These are phyloP conservation scores for Mortierella sp. DNA, from an alignment of 371 early-diverging fungal genomes.

Conservation along the genomic window DNA sequence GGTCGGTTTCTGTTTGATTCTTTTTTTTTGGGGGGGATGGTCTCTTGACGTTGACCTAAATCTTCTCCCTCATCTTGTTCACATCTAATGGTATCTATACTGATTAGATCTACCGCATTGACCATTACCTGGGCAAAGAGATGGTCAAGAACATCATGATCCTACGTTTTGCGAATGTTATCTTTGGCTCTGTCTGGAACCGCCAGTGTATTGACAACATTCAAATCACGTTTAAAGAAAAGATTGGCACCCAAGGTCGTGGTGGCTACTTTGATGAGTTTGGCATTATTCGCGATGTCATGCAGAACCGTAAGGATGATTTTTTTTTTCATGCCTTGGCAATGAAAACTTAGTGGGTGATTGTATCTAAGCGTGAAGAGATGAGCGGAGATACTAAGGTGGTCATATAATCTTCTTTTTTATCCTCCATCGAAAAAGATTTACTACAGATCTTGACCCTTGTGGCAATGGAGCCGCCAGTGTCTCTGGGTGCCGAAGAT, in stretches of 20 bases:
- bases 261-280: conserved; percentile 99
- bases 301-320: conserved; percentile 90
- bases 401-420: not conserved
- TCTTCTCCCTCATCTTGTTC: not conserved
- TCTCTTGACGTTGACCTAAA: not conserved
- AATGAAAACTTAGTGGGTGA: no score
- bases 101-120: conserved; percentile 92
- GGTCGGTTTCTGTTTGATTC: conserved; percentile 55
- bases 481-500: conserved; percentile 86
- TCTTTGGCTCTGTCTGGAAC: conserved; percentile 95
- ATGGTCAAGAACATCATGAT: conserved; percentile 98
- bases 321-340: not conserved
- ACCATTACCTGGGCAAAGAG: conserved; percentile 99
- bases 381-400: not conserved
- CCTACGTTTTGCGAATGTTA: conserved; percentile 93
- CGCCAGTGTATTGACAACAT: conserved; percentile 90
- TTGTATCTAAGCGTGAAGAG: no score
- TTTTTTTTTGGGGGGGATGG: not conserved
- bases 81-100: not conserved
- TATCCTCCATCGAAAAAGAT: conserved; percentile 58
- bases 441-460: conserved; percentile 90
- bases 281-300: conserved; percentile 99
- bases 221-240: conserved; percentile 99
- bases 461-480: conserved; percentile 94
- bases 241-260: conserved; percentile 97